Base-by-base conservation (phyloP, 306 rosid species). In the Heteromeles arbutifolia region DNA sequence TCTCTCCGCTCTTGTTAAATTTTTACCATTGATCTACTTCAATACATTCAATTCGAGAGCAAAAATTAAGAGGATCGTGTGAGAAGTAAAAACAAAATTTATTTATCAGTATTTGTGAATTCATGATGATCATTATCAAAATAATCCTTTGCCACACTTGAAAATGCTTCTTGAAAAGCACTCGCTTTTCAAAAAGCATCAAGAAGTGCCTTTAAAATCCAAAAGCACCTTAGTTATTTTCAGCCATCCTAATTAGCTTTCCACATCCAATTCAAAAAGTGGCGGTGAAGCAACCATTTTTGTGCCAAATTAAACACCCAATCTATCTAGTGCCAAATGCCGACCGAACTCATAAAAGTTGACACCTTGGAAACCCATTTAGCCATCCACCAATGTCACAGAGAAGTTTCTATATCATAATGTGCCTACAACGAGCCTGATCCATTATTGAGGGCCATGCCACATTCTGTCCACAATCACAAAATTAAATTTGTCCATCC, bases 391-490 rank as follows among this genome's bases (percentile, higher is more conserved):
- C n/a, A 63, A 15, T 3, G 22, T 63, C 67, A 11, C 12, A 4
- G 1, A n/a, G 28, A 65, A 28, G 18, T 34, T 18, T 34, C 3
- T 4, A 65, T 21, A 65, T 62, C 2, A 70, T 43, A 63, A 34
- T 31, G 31, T 66, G 28, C 53, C 11, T 44, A 22, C 72, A 75
- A 74, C 80, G 5, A 67, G 72, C 81, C 14, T 53, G 59, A 24
- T 12, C 77, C 72, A 77, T 78, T 61, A 78, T 70, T 21, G 65
- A 63, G 77, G 44, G 57, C 67, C 59, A 66, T 45, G 59, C 70
- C 62, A 73, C 70, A 69, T 74, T 67, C 62, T 37, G 73, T 69
- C 41, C 79, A 71, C 67, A 53, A 52, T 79, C 70, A 63, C 37
- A 66, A 24, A 52, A 41, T 11, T 12, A 34, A 32, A n/a, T 17